Base-by-base conservation (phyloP, 2,329 filamentous ascomycete genomes). In the Nemania serpens region DNA sequence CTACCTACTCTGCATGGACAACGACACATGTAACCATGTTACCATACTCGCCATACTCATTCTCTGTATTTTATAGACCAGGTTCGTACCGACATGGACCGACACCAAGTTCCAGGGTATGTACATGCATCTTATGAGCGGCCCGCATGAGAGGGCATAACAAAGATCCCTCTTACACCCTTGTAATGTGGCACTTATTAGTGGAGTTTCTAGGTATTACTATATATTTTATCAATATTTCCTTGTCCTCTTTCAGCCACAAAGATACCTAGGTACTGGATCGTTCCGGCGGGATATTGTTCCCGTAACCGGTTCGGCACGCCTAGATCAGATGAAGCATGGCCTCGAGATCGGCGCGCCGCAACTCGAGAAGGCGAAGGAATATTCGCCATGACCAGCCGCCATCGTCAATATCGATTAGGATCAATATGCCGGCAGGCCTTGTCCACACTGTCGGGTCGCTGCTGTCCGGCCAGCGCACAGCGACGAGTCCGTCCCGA, bases 361-460 rank as follows among this genome's bases (percentile, higher is more conserved):
- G 33, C 45, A 33, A 17, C 25, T 47, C 25, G 12, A n/a, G 34
- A 22, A 29, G 10, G 25, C 29, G 18, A 17, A 41, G 43, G 36
- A 48, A 47, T 61, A 18, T 55, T 55, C 43, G 50, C 45, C 48
- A 42, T 47, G 41, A 34, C 25, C 42, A 61, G 25, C 42, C 25
- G 45, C 10, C 20, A 33, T 51, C 33, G 45, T n/a, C 22, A 41
- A n/a, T 43, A 34, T 56, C 29, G 48, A 29, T 29, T 29, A 7
- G 25, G 25, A 29, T 29, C 39, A 54, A 51, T 63, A 50, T 60
- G 60, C 61, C 62, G 57, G 55, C 58, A 63, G 64, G 65, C 47
- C 66, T 66, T 63, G 66, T 59, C 68, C 68, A 67, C 60, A 63
- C 67, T 62, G 63, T 66, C 69, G 68, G 69, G 69, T 69, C 65